phyloP scores from a whole-genome alignment of 108 stramenopile genomes.

The Seminavis robusta region DNA sequence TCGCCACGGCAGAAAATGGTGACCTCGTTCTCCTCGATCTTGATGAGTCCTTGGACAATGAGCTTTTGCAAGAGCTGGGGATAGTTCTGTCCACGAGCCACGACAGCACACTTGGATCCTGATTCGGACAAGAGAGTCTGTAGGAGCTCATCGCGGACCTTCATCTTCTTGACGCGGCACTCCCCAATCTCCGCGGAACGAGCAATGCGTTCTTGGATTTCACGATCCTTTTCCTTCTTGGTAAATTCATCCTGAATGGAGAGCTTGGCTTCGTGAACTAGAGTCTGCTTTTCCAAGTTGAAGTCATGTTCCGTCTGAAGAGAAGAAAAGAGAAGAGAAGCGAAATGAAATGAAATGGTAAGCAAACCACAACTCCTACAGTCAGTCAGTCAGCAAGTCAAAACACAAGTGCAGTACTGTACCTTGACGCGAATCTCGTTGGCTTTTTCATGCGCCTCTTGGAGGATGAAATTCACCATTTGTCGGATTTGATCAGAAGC shows the following conservation, averaged over 20 bases:
- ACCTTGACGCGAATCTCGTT: slow-evolving; percentile 99
- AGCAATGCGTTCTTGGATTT: slow-evolving; percentile 90
- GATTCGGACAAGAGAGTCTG: slow-evolving; percentile 70
- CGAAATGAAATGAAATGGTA: background rate
- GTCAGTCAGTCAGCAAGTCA: background rate
- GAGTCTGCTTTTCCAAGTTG: slow-evolving; percentile 99
- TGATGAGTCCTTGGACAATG: slow-evolving; percentile 98
- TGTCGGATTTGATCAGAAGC: slow-evolving; percentile 89
- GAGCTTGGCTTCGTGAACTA: slow-evolving; percentile 97
- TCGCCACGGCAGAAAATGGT: slow-evolving; percentile 83
- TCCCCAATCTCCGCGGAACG: slow-evolving; percentile 92
- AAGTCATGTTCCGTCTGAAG: slow-evolving; percentile 91
- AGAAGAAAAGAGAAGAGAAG: background rate
- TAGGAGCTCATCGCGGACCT: slow-evolving; percentile 91
- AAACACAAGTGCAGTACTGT: background rate
- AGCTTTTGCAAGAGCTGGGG: slow-evolving; percentile 91
- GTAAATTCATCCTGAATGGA: slow-evolving; percentile 94
- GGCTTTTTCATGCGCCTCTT: slow-evolving; percentile 99
- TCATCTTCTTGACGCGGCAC: slow-evolving; percentile 98
- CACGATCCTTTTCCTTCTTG: slow-evolving; percentile 96
- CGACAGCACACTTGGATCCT: slow-evolving; percentile 75
- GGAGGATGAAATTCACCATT: slow-evolving; percentile 93
- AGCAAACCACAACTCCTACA: background rate
- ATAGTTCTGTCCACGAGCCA: slow-evolving; percentile 85
- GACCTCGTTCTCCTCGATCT: slow-evolving; percentile 96